Evolutionary conservation across 768 basidiomycete genomes (phyloP).

Genomic region (Phaeolepiota aurea): DNA sequence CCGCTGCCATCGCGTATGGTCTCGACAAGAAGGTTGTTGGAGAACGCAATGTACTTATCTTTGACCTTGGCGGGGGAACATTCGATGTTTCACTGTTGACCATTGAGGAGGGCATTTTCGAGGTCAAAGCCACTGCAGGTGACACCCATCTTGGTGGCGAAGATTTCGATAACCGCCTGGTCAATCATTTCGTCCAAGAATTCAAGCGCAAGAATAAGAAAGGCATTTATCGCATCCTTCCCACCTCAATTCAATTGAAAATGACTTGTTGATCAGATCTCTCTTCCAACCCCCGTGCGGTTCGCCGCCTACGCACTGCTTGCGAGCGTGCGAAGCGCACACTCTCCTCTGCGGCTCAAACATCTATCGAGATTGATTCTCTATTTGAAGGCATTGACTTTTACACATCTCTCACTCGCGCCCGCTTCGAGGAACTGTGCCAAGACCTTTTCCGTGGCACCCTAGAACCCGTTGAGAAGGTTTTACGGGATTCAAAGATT

Average conservation of each 20-base stretch:
- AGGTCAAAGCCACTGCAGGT: conserved; percentile 96
- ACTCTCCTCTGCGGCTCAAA: conserved; percentile 93
- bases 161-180: conserved; percentile 96
- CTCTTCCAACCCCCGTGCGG: conserved; percentile 86
- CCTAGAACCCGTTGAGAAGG: conserved; percentile 94
- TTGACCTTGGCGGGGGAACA: conserved; percentile 97
- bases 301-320: conserved; percentile 94
- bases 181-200: conserved; percentile 94
- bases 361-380: conserved; percentile 97
- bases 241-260: conserved; percentile 4
- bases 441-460: conserved; percentile 92
- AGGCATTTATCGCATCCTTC: conserved; percentile 31
- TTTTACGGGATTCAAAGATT: conserved; percentile 95
- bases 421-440: conserved; percentile 95
- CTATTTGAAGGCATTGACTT: conserved; percentile 97
- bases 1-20: conserved; percentile 97
- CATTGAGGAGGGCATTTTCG: conserved; percentile 96
- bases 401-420: conserved; percentile 96
- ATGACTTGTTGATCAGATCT: conserved; percentile 43
- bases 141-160: conserved; percentile 98
- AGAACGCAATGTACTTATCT: conserved; percentile 95
- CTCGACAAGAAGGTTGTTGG: conserved; percentile 89
- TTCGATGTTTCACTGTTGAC: conserved; percentile 96
- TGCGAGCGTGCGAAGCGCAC: conserved; percentile 99
- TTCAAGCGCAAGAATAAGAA: conserved; percentile 99